These are phyloP conservation scores for Blakeslea trispora DNA, from an alignment of 371 early-diverging fungal species.

Conservation along the genomic window DNA sequence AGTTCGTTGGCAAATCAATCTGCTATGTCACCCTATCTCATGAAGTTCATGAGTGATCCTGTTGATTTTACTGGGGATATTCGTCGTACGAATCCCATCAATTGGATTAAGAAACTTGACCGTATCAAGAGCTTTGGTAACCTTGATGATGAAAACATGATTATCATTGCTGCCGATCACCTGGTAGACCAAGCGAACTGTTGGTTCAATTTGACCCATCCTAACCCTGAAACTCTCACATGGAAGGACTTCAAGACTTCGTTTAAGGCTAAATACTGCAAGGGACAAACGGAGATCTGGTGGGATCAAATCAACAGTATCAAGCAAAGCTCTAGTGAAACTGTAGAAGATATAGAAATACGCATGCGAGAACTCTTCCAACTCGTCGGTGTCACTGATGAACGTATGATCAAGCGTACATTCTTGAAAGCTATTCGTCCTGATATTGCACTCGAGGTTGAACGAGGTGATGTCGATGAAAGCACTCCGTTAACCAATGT, in stretches of 20 bases:
- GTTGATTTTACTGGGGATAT: not conserved
- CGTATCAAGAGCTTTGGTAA: not conserved
- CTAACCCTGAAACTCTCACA: not conserved
- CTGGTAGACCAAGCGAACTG: not conserved
- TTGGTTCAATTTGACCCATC: not conserved
- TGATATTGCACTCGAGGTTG: not conserved
- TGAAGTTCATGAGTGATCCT: not conserved
- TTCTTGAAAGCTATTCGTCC: slow-evolving; percentile 8
- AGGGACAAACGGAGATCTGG: not conserved
- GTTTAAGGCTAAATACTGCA: not conserved
- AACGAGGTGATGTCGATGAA: not conserved
- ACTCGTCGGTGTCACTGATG: not conserved
- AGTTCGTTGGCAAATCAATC: not conserved
- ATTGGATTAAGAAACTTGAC: not conserved
- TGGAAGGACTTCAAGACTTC: not conserved
- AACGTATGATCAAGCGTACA: slow-evolving; percentile 6
- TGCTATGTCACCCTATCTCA: not conserved
- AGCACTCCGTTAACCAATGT: not conserved
- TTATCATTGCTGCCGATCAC: not conserved
- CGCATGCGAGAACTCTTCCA: not conserved
- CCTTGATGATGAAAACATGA: not conserved
- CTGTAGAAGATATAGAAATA: slow-evolving; percentile 1
- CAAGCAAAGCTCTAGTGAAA: not conserved
- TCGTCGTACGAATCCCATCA: not conserved
- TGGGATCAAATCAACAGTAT: not conserved